A percentile compares a stretch with the other conserved stretches of the same genome.
Conservation (phyloP, 208 protist genomes). For the Jaenimonas drosophilae region DNA sequence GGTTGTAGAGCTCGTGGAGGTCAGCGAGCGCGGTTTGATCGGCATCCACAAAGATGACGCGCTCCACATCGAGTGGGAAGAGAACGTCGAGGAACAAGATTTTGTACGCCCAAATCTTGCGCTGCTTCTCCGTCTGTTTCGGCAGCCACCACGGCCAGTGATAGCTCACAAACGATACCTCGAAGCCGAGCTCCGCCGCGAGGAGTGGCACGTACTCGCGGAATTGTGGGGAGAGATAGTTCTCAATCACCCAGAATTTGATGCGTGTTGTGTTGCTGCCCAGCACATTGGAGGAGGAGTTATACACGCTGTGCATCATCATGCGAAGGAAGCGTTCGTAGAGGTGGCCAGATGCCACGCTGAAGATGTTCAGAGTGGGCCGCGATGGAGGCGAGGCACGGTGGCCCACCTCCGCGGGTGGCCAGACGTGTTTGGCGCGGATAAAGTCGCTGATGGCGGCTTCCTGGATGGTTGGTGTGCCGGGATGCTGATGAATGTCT, state of each 20-base stretch:
- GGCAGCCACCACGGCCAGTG: constrained; percentile 97
- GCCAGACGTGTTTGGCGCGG: background rate
- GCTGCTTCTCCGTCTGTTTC: constrained; percentile 95
- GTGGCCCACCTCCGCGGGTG: background rate
- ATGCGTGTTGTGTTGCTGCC: constrained; percentile 78
- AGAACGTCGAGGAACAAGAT: constrained; percentile 99
- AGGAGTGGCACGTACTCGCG: constrained; percentile 89
- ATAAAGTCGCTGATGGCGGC: background rate
- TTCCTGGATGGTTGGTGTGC: background rate
- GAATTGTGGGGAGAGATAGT: constrained; percentile 97
- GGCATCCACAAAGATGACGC: constrained; percentile 98
- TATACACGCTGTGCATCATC: constrained; percentile 97
- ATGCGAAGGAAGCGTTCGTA: constrained; percentile 99
- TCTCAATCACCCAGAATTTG: constrained; percentile 99
- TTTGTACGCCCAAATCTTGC: constrained; percentile 99
- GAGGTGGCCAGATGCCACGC: constrained; percentile 95
- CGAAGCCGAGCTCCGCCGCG: constrained; percentile 88
- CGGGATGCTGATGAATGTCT: constrained; percentile 6
- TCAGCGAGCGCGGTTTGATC: constrained; percentile 92
- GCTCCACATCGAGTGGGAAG: constrained; percentile 95
- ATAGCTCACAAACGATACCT: constrained; percentile 95
- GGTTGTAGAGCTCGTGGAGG: constrained; percentile 93
- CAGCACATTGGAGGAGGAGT: constrained; percentile 76
- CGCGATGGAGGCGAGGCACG: constrained; percentile 8
- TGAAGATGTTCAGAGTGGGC: constrained; percentile 98